Percentiles rank a stretch among this genome's conserved stretches.
Evolutionary conservation across 768 basidiomycete species (phyloP).

Genomic region (Lactarius quietus): DNA sequence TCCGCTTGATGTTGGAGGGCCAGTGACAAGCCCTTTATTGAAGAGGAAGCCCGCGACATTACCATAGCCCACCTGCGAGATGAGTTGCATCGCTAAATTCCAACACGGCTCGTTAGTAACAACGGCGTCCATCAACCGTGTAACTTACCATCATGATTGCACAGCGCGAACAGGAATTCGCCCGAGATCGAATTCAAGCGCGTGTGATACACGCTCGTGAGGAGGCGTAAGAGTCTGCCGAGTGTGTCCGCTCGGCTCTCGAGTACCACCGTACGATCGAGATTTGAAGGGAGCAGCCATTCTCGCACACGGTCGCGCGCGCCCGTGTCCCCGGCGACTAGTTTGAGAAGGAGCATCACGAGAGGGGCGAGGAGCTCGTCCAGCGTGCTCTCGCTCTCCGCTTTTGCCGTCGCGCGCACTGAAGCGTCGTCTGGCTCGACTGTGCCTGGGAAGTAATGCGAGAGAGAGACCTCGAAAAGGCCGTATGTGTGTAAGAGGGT

Average conservation of each 20-base stretch:
- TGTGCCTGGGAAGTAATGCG: conserved; percentile 63
- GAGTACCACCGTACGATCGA: conserved; percentile 77
- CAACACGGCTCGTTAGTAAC: not conserved
- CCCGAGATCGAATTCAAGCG: conserved; percentile 75
- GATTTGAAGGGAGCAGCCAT: conserved; percentile 67
- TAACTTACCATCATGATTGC: conserved; percentile 65
- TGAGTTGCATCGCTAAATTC: conserved; percentile 59
- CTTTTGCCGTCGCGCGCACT: conserved; percentile 50
- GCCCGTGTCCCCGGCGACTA: conserved; percentile 61
- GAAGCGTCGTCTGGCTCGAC: conserved; percentile 60
- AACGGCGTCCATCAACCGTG: not conserved
- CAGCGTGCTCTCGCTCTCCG: conserved; percentile 53
- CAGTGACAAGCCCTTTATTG: conserved; percentile 77
- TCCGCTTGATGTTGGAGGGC: conserved; percentile 43
- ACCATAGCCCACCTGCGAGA: conserved; percentile 87
- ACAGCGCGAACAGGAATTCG: conserved; percentile 82
- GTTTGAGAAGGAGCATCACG: conserved; percentile 65
- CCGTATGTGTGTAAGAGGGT: conserved; percentile 63
- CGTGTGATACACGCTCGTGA: conserved; percentile 69
- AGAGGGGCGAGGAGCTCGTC: conserved; percentile 81
- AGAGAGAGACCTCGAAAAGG: conserved; percentile 56
- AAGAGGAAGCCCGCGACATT: conserved; percentile 94
- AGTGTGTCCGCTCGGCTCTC: conserved; percentile 71
- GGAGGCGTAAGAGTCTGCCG: conserved; percentile 74
- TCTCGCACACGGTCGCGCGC: conserved; percentile 56